phyloP scores from a whole-genome alignment of 331 rosid genomes.

The Telfairia occidentalis region DNA sequence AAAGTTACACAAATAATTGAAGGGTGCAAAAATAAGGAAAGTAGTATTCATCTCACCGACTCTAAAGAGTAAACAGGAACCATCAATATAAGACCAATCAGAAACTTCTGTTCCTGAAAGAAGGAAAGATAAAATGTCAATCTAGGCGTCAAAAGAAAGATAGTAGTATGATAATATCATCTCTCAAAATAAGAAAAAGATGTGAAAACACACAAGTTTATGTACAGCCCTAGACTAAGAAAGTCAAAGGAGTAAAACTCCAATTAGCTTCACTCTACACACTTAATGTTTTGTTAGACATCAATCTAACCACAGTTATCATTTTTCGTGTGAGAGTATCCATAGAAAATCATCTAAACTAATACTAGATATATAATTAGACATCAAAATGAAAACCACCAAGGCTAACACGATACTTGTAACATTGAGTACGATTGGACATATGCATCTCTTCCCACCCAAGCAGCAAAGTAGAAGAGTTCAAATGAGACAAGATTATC shows the following conservation, averaged over 20 bases:
- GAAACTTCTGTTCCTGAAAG: conserved; percentile 90
- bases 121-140: neutral
- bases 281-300: neutral
- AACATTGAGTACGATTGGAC: neutral
- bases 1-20: neutral
- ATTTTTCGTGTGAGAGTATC: neutral
- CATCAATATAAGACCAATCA: conserved; percentile 85
- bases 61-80: conserved; percentile 95
- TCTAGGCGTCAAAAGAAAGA: neutral
- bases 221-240: neutral
- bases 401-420: neutral
- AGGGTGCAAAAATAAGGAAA: neutral
- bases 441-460: neutral
- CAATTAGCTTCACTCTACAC: conserved; percentile 1
- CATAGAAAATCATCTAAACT: neutral
- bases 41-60: conserved; percentile 43
- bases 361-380: neutral
- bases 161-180: neutral
- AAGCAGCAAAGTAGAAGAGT: neutral
- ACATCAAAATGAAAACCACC: neutral
- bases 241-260: neutral
- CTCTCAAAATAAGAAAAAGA: neutral
- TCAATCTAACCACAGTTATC: neutral
- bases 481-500: conserved; percentile 1
- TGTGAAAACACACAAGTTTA: neutral